Evolutionary conservation across 495 filamentous ascomycete species (phyloP).

Genomic region (Podospora tetraspora): DNA sequence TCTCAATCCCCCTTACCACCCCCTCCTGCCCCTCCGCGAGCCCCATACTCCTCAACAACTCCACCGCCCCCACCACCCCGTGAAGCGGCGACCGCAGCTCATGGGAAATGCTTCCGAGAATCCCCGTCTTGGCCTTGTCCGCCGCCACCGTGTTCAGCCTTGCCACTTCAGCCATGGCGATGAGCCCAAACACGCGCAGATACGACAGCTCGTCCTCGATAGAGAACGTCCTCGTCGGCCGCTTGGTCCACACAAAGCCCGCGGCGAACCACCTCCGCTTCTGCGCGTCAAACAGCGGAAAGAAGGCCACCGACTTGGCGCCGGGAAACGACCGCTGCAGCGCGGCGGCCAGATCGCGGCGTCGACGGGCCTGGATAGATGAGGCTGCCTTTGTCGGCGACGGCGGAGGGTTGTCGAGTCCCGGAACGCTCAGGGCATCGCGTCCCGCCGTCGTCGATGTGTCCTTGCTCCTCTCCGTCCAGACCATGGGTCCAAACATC

Average conservation of each 20-base stretch:
- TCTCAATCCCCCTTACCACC: conserved; percentile 63
- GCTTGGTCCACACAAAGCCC: conserved; percentile 57
- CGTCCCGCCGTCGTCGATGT: neutral
- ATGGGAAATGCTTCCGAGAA: conserved; percentile 67
- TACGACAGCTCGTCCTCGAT: conserved; percentile 41
- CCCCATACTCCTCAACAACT: conserved; percentile 56
- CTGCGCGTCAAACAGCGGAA: conserved; percentile 62
- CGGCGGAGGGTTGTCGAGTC: neutral
- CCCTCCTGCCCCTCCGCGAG: conserved; percentile 53
- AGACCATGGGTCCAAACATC: neutral
- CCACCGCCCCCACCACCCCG: conserved; percentile 63
- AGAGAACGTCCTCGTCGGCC: conserved; percentile 42
- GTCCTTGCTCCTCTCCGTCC: neutral
- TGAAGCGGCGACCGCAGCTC: conserved; percentile 73
- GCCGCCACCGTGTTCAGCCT: conserved; percentile 38
- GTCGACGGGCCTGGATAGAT: neutral
- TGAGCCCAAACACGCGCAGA: conserved; percentile 50
- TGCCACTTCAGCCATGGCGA: conserved; percentile 53
- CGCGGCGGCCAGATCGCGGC: conserved; percentile 9
- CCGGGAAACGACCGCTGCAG: conserved; percentile 36
- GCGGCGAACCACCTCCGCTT: conserved; percentile 61
- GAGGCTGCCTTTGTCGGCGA: neutral
- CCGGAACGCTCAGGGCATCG: too few species aligned
- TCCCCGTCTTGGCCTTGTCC: conserved; percentile 55
- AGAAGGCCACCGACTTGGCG: conserved; percentile 51